Conservation (phyloP, 768 basidiomycete species). For the Mycena metata region DNA sequence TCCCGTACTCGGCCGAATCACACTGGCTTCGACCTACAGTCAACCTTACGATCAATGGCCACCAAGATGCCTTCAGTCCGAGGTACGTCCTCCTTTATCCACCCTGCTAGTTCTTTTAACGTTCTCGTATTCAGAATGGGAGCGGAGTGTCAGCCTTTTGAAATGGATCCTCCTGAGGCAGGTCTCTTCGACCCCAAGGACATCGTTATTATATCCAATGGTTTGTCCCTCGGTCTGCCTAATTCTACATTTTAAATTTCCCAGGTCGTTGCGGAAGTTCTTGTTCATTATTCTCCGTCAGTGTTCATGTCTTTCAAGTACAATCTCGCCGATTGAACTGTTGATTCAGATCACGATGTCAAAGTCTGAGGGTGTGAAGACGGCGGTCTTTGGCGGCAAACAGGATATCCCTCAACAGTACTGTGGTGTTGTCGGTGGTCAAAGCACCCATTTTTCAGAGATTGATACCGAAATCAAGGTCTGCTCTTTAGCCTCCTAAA, state of each 20-base stretch:
- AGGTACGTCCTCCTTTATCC: constrained; percentile 46
- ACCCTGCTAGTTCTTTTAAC: not conserved
- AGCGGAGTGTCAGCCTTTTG: constrained; percentile 60
- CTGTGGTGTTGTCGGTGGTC: constrained; percentile 74
- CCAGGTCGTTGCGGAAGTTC: constrained; percentile 58
- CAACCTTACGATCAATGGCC: constrained; percentile 60
- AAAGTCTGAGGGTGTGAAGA: constrained; percentile 68
- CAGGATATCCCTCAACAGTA: constrained; percentile 64
- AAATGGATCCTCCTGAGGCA: constrained; percentile 54
- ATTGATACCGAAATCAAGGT: constrained; percentile 74
- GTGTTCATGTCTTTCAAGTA: constrained; percentile 46
- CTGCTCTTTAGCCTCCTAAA: constrained; percentile 16
- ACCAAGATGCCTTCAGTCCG: constrained; percentile 64
- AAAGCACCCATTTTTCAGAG: constrained; percentile 69
- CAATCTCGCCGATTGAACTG: not conserved
- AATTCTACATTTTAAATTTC: no score
- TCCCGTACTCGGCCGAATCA: constrained; percentile 53
- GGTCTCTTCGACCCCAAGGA: constrained; percentile 64
- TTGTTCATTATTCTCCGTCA: constrained; percentile 56
- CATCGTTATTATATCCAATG: constrained; percentile 70
- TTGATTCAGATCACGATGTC: constrained; percentile 66
- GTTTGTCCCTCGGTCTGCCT: constrained; percentile 34
- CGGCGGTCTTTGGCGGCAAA: constrained; percentile 70
- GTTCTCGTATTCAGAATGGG: constrained; percentile 51
- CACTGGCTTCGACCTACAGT: constrained; percentile 65